Base-by-base conservation (phyloP, 2,329 filamentous ascomycete genomes). In the Albifimbria verrucaria region DNA sequence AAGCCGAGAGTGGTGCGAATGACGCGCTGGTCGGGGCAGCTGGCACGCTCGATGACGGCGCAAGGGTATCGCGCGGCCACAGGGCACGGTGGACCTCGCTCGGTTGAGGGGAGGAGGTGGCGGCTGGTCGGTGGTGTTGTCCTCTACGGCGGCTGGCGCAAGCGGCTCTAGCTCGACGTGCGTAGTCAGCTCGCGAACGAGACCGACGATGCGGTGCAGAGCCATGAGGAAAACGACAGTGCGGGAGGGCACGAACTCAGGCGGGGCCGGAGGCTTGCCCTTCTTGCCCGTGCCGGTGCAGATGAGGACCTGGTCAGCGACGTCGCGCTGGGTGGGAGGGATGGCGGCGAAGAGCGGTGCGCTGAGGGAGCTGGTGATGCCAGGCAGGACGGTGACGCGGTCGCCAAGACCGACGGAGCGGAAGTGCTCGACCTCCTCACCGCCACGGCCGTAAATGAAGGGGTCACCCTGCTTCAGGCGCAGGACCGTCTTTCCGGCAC, bases 141-240 rank as follows among this genome's bases (percentile, higher is more conserved):
- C 42, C 22, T 65, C 63, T 18, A 64, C 59, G 41, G 64, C 64
- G 3, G 51, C 53, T 1, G 57, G 59, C 2, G 55, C 54, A 7
- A 59, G 53, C n/a, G 57, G 56, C 12, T 68, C 63, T 3, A 65
- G 68, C 49, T 74, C 70, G 3, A 68, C 57, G 11, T 73, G 69
- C 11, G 67, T 68, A 0, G 83, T 88, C 54, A 99, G 74, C 63
- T 89, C 89, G 7, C 78, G 77, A 1, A 97, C 81, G 2, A 99
- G 75, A 0, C 85, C 88, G 3, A 73, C 75, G 17, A 99, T 85
- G 49, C 94, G 83, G 72, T 99, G 94, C 57, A 99, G 74, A 4
- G 91, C 91, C 94, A 99, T 99, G 47, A 99, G 75, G 59, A 97
- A 96, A 4, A 99, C 89, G 1, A 94, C 89, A 0, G 94, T 97